These are phyloP conservation scores for Ogataea degrootiae DNA, from an alignment of 805 yeast species.

Conservation along the genomic window DNA sequence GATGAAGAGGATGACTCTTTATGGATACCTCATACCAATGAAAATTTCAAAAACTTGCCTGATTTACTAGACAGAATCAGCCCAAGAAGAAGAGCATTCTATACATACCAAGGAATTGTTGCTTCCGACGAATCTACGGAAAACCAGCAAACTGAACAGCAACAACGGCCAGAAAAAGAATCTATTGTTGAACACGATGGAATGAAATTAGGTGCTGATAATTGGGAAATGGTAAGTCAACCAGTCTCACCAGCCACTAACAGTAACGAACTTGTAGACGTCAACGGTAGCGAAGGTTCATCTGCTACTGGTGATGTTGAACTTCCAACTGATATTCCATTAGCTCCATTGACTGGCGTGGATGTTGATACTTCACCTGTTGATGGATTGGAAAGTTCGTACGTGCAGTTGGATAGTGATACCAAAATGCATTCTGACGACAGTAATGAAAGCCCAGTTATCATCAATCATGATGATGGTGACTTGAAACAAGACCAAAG, in stretches of 20 bases:
- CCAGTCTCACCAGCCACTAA: neutral
- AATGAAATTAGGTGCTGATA: neutral
- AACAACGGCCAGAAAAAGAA: neutral
- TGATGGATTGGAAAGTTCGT: neutral
- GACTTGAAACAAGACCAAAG: too few relatives aligned
- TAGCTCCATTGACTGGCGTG: neutral
- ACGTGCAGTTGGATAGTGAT: neutral
- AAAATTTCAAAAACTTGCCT: conserved; percentile 38
- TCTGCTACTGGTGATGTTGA: neutral
- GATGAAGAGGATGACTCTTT: conserved; percentile 29
- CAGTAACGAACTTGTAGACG: neutral
- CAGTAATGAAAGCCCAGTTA: too few relatives aligned
- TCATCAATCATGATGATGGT: too few relatives aligned
- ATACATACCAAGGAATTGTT: conserved; percentile 24
- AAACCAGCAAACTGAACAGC: neutral
- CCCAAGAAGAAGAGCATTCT: conserved; percentile 25
- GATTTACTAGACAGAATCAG: conserved; percentile 29
- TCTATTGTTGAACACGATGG: neutral
- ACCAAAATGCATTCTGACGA: neutral
- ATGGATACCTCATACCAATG: conserved; percentile 40
- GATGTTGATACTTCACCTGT: neutral
- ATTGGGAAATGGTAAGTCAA: neutral
- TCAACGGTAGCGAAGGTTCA: neutral
- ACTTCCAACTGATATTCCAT: neutral
- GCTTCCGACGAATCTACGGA: conserved; percentile 8